phyloP scores from a whole-genome alignment of 108 stramenopile species.

The Stephanodiscus minutulus region DNA sequence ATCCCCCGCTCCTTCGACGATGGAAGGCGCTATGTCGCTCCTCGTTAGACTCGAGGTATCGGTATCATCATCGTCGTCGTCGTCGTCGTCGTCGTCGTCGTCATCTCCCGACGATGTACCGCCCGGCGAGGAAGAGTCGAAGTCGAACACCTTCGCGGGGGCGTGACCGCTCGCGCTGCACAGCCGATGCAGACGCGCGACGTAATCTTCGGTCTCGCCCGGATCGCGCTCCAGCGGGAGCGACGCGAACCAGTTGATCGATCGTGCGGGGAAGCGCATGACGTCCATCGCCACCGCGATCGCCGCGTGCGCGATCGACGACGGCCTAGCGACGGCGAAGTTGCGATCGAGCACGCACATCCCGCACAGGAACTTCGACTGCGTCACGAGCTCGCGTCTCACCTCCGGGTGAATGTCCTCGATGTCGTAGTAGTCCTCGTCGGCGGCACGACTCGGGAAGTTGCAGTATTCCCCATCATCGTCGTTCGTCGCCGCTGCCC shows the following conservation, averaged over 20 bases:
- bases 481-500: background rate
- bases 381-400: background rate
- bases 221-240: background rate
- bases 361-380: conserved; percentile 5
- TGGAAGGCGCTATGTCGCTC: background rate
- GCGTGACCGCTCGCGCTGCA: background rate
- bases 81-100: too few relatives aligned
- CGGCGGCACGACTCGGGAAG: background rate
- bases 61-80: background rate
- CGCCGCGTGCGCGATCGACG: conserved; percentile 3
- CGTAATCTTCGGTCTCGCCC: background rate
- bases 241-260: background rate
- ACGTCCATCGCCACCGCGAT: background rate
- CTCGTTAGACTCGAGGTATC: background rate
- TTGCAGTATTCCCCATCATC: background rate
- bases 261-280: background rate
- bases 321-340: background rate
- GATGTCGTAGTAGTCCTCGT: background rate
- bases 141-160: background rate
- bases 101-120: too few relatives aligned
- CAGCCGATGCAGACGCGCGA: background rate
- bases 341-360: conserved; percentile 2
- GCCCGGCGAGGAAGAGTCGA: background rate
- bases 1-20: background rate
- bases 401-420: background rate